Conservation (phyloP, 306 rosid genomes). For the Ammopiptanthus mongolicus region DNA sequence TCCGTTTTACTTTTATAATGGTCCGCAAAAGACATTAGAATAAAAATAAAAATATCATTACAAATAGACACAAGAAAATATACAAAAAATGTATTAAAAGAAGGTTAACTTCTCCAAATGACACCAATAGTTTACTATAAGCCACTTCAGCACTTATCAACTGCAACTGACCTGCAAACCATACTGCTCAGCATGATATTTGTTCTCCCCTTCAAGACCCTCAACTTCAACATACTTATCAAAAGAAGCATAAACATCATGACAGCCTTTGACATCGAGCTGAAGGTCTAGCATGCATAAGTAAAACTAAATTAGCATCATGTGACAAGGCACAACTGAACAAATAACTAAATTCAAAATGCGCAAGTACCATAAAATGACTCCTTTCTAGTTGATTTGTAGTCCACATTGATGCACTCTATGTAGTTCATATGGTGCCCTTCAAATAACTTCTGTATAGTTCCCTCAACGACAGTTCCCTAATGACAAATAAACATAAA, state of each 20-base stretch:
- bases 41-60: neutral
- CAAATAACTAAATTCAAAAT: conserved; percentile 1
- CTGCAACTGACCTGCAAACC: conserved; percentile 83
- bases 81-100: neutral
- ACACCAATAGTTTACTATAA: neutral
- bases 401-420: conserved; percentile 99
- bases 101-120: neutral
- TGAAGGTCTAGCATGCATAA: conserved; percentile 70
- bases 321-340: conserved; percentile 12
- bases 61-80: too few species aligned
- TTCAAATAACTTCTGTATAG: conserved; percentile 95
- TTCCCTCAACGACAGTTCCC: conserved; percentile 99
- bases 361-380: conserved; percentile 81
- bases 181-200: conserved; percentile 90
- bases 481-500: conserved; percentile 23
- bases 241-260: conserved; percentile 94
- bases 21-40: neutral
- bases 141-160: too few species aligned
- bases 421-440: conserved; percentile 99
- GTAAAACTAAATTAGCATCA: conserved; percentile 23
- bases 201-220: conserved; percentile 94
- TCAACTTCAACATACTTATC: conserved; percentile 99
- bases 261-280: conserved; percentile 98
- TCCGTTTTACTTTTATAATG: neutral
- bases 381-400: conserved; percentile 96